Evolutionary conservation across 2,329 filamentous ascomycete genomes (phyloP).

Genomic region (Fusarium subglutinans): DNA sequence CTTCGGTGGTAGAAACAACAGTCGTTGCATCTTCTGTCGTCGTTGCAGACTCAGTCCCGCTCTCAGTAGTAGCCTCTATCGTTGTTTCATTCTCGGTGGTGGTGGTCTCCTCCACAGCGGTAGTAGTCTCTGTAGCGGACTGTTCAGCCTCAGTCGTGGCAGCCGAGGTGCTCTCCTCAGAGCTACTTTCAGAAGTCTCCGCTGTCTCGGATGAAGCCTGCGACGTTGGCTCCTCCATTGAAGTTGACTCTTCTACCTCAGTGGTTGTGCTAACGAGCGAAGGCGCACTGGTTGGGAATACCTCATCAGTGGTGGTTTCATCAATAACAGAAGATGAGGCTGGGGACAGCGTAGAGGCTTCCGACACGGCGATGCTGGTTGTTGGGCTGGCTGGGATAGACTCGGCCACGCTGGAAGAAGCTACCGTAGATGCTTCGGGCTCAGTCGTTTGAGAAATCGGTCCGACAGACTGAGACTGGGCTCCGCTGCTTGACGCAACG

Average conservation of each 20-base stretch:
- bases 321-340: not conserved
- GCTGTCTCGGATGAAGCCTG: not conserved
- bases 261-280: fast-evolving
- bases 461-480: not conserved
- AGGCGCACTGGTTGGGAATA: not conserved
- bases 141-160: not conserved
- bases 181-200: not conserved
- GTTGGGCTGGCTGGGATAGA: not conserved
- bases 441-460: not conserved
- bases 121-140: not conserved
- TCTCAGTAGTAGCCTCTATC: not conserved
- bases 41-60: not conserved
- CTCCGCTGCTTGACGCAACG: not conserved
- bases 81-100: not conserved
- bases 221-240: not conserved
- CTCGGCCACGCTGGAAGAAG: not conserved
- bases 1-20: not conserved
- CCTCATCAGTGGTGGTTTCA: not conserved
- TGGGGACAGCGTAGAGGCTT: not conserved
- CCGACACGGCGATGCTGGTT: not conserved
- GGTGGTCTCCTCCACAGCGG: too few species aligned
- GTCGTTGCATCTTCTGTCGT: not conserved
- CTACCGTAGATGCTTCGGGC: not conserved
- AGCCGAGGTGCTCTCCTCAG: not conserved
- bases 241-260: not conserved